Conservation (phyloP, 129 eudicot genomes). For the Glebionis coronaria region DNA sequence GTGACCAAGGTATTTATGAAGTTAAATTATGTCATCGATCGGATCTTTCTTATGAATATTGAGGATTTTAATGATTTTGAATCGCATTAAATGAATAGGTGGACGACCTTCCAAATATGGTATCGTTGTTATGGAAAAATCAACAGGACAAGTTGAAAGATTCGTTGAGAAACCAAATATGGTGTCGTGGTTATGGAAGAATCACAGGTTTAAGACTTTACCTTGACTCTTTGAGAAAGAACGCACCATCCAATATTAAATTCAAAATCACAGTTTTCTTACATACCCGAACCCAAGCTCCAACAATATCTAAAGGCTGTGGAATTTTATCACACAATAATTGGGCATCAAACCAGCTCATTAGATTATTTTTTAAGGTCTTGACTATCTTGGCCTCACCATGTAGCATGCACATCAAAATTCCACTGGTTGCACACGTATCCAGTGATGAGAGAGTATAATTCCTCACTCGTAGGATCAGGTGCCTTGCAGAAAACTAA, state of each 20-base stretch:
- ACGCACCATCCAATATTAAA: slow-evolving; percentile 28
- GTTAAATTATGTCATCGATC: background rate
- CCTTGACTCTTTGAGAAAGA: slow-evolving; percentile 73
- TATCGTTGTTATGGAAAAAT: slow-evolving; percentile 83
- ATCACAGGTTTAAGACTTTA: slow-evolving; percentile 80
- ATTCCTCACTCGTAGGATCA: no score
- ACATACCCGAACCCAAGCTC: no score
- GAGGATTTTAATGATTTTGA: background rate
- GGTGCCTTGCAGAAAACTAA: no score
- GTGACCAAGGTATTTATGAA: slow-evolving; percentile 66
- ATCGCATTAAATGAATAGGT: slow-evolving; percentile 43
- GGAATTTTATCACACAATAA: no score
- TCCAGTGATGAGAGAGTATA: no score
- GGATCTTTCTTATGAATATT: slow-evolving; percentile 1
- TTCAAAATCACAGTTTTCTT: no score
- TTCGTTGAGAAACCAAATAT: slow-evolving; percentile 88
- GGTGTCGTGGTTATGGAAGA: slow-evolving; percentile 76
- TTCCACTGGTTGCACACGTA: no score
- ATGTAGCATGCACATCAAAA: no score
- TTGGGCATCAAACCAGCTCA: no score
- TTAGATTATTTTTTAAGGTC: no score
- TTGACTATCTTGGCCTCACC: no score
- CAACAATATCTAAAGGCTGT: no score
- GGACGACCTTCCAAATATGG: slow-evolving; percentile 96
- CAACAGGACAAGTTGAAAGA: slow-evolving; percentile 74